Evolutionary conservation across 306 rosid genomes (phyloP).

Genomic region (Inga oerstediana): DNA sequence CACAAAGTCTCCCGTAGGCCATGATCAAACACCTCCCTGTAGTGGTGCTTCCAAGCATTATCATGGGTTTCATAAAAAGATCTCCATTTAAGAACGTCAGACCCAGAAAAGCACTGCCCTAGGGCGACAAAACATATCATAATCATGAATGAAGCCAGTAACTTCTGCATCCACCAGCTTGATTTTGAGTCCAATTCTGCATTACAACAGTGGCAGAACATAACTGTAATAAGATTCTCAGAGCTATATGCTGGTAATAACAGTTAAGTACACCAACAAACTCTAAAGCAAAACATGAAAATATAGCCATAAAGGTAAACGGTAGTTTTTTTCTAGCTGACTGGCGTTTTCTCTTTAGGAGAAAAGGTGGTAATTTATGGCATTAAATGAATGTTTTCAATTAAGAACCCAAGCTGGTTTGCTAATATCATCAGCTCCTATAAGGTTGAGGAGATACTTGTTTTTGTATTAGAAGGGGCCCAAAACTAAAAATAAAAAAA

Average conservation of each 20-base stretch:
- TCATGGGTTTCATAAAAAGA: slow-evolving; percentile 75
- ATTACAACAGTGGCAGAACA: background rate
- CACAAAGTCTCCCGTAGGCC: slow-evolving; percentile 93
- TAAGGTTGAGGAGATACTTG: background rate
- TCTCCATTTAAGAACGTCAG: slow-evolving; percentile 83
- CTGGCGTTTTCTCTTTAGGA: background rate
- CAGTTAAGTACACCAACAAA: background rate
- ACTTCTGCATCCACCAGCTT: slow-evolving; percentile 44
- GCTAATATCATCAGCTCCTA: background rate
- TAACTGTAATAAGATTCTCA: background rate
- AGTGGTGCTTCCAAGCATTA: slow-evolving; percentile 87
- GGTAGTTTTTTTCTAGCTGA: background rate
- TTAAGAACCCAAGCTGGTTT: background rate
- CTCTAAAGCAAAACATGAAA: background rate
- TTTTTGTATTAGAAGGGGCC: background rate
- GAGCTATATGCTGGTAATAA: background rate
- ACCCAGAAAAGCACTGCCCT: slow-evolving; percentile 67
- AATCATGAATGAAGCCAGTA: slow-evolving; percentile 47
- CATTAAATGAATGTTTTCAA: background rate
- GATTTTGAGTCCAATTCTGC: slow-evolving; percentile 49
- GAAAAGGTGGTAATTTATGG: background rate
- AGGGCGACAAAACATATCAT: slow-evolving; percentile 52
- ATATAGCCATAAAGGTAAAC: background rate
- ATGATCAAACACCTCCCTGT: slow-evolving; percentile 80
- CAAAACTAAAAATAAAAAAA: too few relatives aligned